Conservation (phyloP, 176 grass and related monocot genomes). For the Thinopyrum elongatum region DNA sequence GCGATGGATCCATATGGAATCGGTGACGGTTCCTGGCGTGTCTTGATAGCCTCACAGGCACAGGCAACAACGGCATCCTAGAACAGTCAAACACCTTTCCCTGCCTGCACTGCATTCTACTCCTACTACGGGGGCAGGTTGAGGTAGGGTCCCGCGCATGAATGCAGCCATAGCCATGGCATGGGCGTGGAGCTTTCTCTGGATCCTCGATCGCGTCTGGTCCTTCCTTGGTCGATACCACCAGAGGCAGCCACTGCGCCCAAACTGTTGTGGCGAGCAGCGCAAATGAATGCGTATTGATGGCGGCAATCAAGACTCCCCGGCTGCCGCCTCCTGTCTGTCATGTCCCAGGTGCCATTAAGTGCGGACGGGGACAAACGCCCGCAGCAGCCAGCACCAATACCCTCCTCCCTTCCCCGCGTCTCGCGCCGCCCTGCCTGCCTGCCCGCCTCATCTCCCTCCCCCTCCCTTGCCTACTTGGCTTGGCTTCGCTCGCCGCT, state of each 20-base stretch:
- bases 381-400: not conserved
- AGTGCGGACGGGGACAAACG: not conserved
- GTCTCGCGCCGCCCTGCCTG: not conserved
- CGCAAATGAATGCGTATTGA: conserved; percentile 39
- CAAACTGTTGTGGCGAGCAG: not conserved
- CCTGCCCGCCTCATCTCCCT: too few species aligned
- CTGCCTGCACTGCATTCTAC: not conserved
- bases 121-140: not conserved
- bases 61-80: not conserved
- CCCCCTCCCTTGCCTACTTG: not conserved
- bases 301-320: conserved; percentile 37
- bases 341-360: not conserved
- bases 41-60: not conserved
- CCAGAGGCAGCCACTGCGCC: not conserved
- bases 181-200: not conserved
- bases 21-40: not conserved
- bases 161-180: too few species aligned
- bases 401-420: not conserved
- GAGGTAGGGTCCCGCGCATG: not conserved
- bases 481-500: not conserved
- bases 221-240: not conserved
- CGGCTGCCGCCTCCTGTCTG: not conserved
- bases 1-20: not conserved
- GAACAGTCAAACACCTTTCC: not conserved
- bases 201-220: not conserved